A percentile compares a stretch with the other conserved stretches of the same genome.
phyloP scores from a whole-genome alignment of 2,329 filamentous ascomycete species.

The Penicillium sp. region DNA sequence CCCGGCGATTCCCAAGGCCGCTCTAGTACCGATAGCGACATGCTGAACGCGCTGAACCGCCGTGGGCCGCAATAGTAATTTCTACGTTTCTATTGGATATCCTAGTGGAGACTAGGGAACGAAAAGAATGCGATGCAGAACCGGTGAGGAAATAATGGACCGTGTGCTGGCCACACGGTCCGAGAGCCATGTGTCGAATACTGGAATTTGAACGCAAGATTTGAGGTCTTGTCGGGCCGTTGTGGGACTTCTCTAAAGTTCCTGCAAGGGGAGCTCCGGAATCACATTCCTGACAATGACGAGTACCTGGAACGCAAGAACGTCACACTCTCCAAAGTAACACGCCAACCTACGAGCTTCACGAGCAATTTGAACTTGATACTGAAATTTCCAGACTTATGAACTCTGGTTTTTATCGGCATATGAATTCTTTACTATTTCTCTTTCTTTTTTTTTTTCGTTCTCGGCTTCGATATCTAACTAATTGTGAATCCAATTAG shows the following conservation, averaged over 20 bases:
- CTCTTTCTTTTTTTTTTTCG: slow-evolving; percentile 15
- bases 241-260: not conserved
- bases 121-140: not conserved
- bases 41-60: slow-evolving; percentile 49
- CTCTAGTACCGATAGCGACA: slow-evolving; percentile 49
- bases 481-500: slow-evolving; percentile 14
- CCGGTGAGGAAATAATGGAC: slow-evolving; percentile 9
- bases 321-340: slow-evolving; percentile 23
- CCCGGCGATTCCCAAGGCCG: slow-evolving; percentile 42
- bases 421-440: slow-evolving; percentile 16
- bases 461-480: slow-evolving; percentile 10
- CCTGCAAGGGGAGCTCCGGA: slow-evolving; percentile 1
- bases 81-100: not conserved
- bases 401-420: slow-evolving; percentile 9
- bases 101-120: not conserved
- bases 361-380: slow-evolving; percentile 32
- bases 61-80: slow-evolving; percentile 36
- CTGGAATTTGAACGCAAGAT: slow-evolving; percentile 10
- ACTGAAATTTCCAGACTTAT: slow-evolving; percentile 15
- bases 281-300: slow-evolving; percentile 2
- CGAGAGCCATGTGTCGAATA: slow-evolving; percentile 18
- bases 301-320: slow-evolving; percentile 5
- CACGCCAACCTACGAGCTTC: slow-evolving; percentile 32
- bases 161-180: slow-evolving; percentile 28
- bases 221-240: slow-evolving; percentile 15